Conservation (phyloP, 768 basidiomycete genomes). For the Coprinopsis sp. region DNA sequence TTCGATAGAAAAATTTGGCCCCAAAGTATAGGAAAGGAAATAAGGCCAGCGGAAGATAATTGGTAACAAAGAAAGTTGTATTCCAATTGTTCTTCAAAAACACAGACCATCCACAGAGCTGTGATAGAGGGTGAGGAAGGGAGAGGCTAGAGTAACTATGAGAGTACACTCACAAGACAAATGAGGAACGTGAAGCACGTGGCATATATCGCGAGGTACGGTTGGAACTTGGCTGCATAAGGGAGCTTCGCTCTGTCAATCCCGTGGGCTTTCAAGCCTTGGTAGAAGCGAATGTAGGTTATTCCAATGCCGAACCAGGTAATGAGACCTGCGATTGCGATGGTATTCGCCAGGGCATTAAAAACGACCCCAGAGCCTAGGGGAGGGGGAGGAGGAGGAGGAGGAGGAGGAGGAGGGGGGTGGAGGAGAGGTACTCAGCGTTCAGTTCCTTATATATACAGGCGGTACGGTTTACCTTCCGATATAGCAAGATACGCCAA, state of each 20-base stretch:
- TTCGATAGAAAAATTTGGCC: conserved; percentile 51
- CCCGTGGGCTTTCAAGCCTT: conserved; percentile 79
- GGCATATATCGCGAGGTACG: conserved; percentile 66
- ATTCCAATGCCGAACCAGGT: conserved; percentile 78
- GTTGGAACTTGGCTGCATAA: conserved; percentile 62
- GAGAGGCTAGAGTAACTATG: neutral
- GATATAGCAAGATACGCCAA: conserved; percentile 88
- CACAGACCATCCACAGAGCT: conserved; percentile 43
- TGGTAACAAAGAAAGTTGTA: conserved; percentile 72
- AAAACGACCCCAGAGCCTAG: conserved; percentile 71
- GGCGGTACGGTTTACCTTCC: no score
- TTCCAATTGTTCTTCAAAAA: conserved; percentile 41
- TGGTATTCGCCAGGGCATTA: conserved; percentile 76
- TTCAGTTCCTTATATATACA: no score
- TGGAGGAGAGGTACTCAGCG: no score
- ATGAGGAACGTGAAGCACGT: conserved; percentile 41
- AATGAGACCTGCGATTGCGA: conserved; percentile 61
- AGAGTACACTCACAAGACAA: conserved; percentile 51
- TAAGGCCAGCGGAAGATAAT: conserved; percentile 64
- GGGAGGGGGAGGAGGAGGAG: no score
- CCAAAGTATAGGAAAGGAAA: conserved; percentile 74
- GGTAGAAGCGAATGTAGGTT: conserved; percentile 79
- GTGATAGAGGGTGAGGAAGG: neutral
- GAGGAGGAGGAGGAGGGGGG: no score
- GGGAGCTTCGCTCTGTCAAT: conserved; percentile 69